Base-by-base conservation (phyloP, 441 rosid genomes). In the Gossypium trilobum region DNA sequence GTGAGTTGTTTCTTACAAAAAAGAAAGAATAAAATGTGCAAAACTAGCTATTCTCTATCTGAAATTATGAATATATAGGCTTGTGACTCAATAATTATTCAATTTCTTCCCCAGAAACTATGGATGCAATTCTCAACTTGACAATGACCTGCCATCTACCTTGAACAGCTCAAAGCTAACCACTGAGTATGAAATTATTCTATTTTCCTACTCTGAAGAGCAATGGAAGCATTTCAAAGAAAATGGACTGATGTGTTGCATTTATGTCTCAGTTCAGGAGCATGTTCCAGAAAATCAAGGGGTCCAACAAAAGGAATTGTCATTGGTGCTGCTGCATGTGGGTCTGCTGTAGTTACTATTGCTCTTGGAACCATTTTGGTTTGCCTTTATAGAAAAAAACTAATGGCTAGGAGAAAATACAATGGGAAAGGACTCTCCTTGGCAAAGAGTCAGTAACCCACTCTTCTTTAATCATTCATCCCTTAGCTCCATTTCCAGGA, bases 101-200 rank as follows among this genome's bases (percentile, higher is more conserved):
- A 22, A 29, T 74, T 74, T 56, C 73, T 71, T 54, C 51, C 67
- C 36, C 80, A 88, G 95, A 70, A 77, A 77, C 42, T 87, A 71
- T 27, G 80, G 91, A 62, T 87, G 92, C 85, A 89, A 89, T 80
- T 79, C 80, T 70, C 74, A 55, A 57, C 44, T 87, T 20, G 73
- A 73, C 60, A 66, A 29, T 62, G 57, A 44, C 23, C 64, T 71
- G 73, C 82, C 86, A 62, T 25, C 79, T 48, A 73, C 71, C 63
- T 58, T 76, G 71, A 85, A 74, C 70, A 73, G 55, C 66, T 62
- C 81, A 48, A 75, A 66, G 22, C 71, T 87, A 9, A 46, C 23
- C 27, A 84, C 91, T 63, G 89, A 89, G 92, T 88, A 87, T 22
- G 86, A 54, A 71, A 68, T 19, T 27, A 27, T 44, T 36, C 44